These are phyloP conservation scores for Rosa multiflora DNA, from an alignment of 306 rosid species.

Conservation along the genomic window DNA sequence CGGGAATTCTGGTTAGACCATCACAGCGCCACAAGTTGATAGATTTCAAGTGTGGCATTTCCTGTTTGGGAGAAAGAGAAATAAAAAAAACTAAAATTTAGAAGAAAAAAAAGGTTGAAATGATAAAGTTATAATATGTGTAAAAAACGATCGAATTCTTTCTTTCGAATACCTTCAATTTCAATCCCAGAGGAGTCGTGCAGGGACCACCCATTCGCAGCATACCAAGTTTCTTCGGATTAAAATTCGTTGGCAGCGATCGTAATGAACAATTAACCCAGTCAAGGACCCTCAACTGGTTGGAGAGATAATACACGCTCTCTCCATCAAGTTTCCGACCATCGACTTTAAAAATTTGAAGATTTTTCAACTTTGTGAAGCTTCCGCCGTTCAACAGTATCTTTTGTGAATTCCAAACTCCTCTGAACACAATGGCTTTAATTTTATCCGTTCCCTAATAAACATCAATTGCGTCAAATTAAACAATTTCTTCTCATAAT, in stretches of 20 bases:
- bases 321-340: no score
- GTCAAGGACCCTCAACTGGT: neutral
- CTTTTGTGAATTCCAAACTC: neutral
- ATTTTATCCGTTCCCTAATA: no score
- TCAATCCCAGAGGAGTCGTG: neutral
- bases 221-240: neutral
- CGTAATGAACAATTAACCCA: neutral
- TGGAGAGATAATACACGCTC: neutral
- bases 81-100: neutral
- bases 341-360: neutral
- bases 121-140: no score
- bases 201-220: neutral
- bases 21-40: neutral
- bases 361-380: conserved; percentile 7
- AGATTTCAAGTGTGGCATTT: neutral
- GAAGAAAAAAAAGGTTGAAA: neutral
- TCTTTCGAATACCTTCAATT: neutral
- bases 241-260: neutral
- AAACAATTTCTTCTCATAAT: no score
- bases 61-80: neutral
- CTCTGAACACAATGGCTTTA: no score
- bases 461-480: no score
- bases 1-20: neutral
- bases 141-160: no score
- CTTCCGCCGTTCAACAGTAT: conserved; percentile 18